Evolutionary conservation across 495 filamentous ascomycete genomes (phyloP), one percentile per base, ranked within the genome.

Genomic region (Stereocaulon alpinum): DNA sequence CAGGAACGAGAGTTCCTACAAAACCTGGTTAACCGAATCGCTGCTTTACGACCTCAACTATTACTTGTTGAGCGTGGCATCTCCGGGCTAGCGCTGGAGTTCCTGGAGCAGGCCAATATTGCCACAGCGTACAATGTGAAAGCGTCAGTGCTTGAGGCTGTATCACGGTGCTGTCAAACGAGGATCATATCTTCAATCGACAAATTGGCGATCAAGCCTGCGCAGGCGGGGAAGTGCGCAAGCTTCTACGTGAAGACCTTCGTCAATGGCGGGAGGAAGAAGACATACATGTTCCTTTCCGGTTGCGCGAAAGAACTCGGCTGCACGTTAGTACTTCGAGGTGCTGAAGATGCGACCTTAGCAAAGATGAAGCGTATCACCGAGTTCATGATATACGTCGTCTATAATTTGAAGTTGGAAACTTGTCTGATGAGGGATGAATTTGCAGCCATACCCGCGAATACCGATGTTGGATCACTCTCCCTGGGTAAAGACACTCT

Each of bases 371-470:
- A 99, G 68, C 82, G 82, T 47, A 94, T 99, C 65, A 94, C 93
- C 3, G 94, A 99, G 69, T 95, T 99, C 66, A 95, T 99, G 91
- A 84, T 92, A 57, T 99, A 96, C 67, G 94, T 99, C 27, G 90
- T 96, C 17, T 96, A 99, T 71, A 99, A 96, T 64, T 78, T 97
- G 22, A 96, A 93, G 68, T 80, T 99, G 9, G 94, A 99, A 71
- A 96, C 94, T 2, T 95, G 85, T 66, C 71, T 99, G 49, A 93
- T 99, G 87, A 82, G 91, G 53, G 94, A 99, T 72, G 91, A 96
- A 64, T 95, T 89, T 69, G 87, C 94, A 27, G 78, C 91, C 58
- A 85, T 96, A 49, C 91, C 94, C 14, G 81, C 85, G 3, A 76
- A 82, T 6, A 72, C 82, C 6, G 70, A 68, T 37, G 69, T 66